Evolutionary conservation across 768 basidiomycete species (phyloP).

Genomic region (Leucocoprinus sp.): DNA sequence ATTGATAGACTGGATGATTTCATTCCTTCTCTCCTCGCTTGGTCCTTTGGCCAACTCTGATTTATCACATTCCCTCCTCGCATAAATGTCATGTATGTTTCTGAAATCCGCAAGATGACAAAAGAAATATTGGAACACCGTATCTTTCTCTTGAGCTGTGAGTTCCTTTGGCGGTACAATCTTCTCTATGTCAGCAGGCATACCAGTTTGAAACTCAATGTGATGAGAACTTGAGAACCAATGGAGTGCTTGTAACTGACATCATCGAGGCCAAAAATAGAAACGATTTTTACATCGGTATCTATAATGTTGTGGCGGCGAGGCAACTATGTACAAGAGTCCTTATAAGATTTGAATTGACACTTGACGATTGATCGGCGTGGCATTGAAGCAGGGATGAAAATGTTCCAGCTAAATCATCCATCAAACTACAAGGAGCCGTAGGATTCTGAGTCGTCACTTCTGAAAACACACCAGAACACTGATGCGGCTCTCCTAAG

Average conservation of each 20-base stretch:
- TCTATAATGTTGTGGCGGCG: too few species aligned
- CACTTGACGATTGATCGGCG: too few species aligned
- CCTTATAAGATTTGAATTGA: too few species aligned
- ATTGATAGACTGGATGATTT: conserved; percentile 28
- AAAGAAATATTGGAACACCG: conserved; percentile 36
- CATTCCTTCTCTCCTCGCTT: conserved; percentile 15
- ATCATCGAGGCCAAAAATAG: too few species aligned
- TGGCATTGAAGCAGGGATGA: too few species aligned
- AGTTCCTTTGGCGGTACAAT: conserved; percentile 34
- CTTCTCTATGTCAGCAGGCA: conserved; percentile 18
- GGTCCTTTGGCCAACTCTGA: conserved; percentile 1
- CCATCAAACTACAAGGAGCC: too few species aligned
- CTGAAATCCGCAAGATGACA: conserved; percentile 37
- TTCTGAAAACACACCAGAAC: too few species aligned
- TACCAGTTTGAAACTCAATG: conserved; percentile 3
- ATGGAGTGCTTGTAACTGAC: background rate
- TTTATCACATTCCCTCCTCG: conserved; percentile 23
- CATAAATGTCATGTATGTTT: conserved; percentile 34
- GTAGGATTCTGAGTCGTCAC: too few species aligned
- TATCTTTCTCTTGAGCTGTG: conserved; percentile 22
- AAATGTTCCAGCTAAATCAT: too few species aligned
- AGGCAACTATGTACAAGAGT: too few species aligned
- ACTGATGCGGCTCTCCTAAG: too few species aligned
- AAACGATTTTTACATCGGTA: too few species aligned
- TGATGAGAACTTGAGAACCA: background rate